Evolutionary conservation across 2,329 filamentous ascomycete species (phyloP), one percentile per base, ranked within the genome.

Genomic region (Parastagonospora avenae): DNA sequence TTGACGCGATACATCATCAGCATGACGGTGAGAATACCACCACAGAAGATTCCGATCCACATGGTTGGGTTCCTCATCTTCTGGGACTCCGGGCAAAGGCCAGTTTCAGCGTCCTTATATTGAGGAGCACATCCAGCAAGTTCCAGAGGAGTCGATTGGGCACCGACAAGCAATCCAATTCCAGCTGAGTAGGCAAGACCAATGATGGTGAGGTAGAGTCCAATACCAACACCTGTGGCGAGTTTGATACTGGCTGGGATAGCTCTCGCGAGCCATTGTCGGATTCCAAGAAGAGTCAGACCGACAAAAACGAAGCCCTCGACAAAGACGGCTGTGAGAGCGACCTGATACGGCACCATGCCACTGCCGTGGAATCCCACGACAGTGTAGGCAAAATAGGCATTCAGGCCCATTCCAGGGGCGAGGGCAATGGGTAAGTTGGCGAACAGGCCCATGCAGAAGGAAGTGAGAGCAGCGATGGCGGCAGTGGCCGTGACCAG

Each of bases 21-120:
- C 58, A 94, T 77, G 29, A 87, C 87, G 1, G 91, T 95, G 42
- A 95, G 76, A 57, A 95, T 82, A 53, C 91, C 90, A 37, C 91
- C 90, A 61, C 88, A 90, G 79, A 95, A 94, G 63, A 95, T 92
- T 32, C 91, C 91, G 44, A 95, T 81, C 91, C 91, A 96, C 83
- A 95, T 85, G 19, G 87, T 85, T 1, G 91, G 89, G 65, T 83
- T 90, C 54, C 90, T 85, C 90, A 96, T 93, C 80, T 92, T 92
- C 47, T 83, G 78, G 15, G 78, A 77, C 42, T 78, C 76, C 0
- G 83, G 82, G 70, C 90, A 94, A 6, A 84, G 64, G 8, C 87
- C 76, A 48, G 61, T 63, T 12, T 57, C 44, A 62, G 15, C 3
- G 27, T 74, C 55, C 51, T 64, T 54, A 52, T 62, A 79, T 40